These are phyloP conservation scores for Macadamia tetraphylla DNA, from an alignment of 164 flowering plant genomes.

Conservation along the genomic window DNA sequence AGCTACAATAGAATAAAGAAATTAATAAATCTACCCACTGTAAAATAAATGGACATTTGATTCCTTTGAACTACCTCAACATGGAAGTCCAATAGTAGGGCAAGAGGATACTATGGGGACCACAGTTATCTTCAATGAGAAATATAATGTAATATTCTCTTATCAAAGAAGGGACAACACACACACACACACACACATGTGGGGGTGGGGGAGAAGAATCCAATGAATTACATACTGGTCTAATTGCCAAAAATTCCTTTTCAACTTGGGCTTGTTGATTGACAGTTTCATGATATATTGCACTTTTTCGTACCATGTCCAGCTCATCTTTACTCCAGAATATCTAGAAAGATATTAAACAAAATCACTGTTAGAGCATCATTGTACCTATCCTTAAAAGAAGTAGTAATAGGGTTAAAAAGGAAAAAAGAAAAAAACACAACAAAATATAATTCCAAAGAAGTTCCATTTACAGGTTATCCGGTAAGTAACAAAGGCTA, in stretches of 20 bases:
- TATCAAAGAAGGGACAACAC: too few species aligned
- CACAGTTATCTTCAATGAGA: too few species aligned
- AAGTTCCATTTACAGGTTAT: background rate
- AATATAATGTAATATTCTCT: too few species aligned
- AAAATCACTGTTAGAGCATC: background rate
- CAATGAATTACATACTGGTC: slow-evolving; percentile 31
- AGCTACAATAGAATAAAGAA: too few species aligned
- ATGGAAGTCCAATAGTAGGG: too few species aligned
- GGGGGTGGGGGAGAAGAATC: too few species aligned
- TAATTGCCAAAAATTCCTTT: slow-evolving; percentile 43
- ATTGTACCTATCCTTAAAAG: background rate
- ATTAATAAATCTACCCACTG: too few species aligned
- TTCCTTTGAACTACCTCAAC: too few species aligned
- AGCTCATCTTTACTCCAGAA: slow-evolving; percentile 73
- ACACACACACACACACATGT: too few species aligned
- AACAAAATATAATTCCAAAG: background rate
- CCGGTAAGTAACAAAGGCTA: background rate
- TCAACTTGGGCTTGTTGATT: slow-evolving; percentile 40
- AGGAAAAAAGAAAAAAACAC: background rate
- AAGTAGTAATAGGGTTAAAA: background rate
- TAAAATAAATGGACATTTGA: too few species aligned
- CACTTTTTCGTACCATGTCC: slow-evolving; percentile 55
- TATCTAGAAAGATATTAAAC: slow-evolving; percentile 30
- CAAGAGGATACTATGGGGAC: too few species aligned
- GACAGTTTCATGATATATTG: slow-evolving; percentile 53